phyloP scores from a whole-genome alignment of 2,329 filamentous ascomycete species.

The Ophiocordyceps robertsii region DNA sequence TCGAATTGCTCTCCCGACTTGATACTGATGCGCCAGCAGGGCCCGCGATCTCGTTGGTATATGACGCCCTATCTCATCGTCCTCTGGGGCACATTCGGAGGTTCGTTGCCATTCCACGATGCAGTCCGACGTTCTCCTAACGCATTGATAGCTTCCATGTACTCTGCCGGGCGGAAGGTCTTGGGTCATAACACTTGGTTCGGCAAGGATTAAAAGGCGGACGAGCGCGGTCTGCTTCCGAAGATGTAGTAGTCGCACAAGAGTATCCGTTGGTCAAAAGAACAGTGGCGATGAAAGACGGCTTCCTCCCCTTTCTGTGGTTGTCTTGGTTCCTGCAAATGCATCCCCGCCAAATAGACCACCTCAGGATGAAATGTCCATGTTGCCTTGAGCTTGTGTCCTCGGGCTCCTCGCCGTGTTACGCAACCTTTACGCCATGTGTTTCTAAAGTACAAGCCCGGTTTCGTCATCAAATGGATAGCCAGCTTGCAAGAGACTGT shows the following conservation, averaged over 20 bases:
- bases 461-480: too few relatives aligned
- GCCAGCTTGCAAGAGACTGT: too few relatives aligned
- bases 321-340: too few relatives aligned
- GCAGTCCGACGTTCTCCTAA: conserved; percentile 8
- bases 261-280: too few relatives aligned
- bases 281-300: too few relatives aligned
- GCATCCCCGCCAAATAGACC: too few relatives aligned
- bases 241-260: not conserved
- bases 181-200: conserved; percentile 73
- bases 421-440: too few relatives aligned
- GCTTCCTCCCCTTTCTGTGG: too few relatives aligned
- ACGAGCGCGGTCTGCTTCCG: not conserved
- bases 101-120: conserved; percentile 30
- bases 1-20: not conserved
- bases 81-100: conserved; percentile 47
- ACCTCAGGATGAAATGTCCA: too few relatives aligned
- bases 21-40: conserved; percentile 25
- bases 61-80: conserved; percentile 56
- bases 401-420: too few relatives aligned
- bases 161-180: conserved; percentile 61
- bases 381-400: too few relatives aligned
- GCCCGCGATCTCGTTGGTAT: conserved; percentile 49
- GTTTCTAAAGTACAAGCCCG: too few relatives aligned
- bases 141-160: conserved; percentile 37
- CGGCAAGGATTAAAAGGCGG: conserved; percentile 32